phyloP scores from a whole-genome alignment of 2,329 filamentous ascomycete species.

The Hypoxylon sp. region DNA sequence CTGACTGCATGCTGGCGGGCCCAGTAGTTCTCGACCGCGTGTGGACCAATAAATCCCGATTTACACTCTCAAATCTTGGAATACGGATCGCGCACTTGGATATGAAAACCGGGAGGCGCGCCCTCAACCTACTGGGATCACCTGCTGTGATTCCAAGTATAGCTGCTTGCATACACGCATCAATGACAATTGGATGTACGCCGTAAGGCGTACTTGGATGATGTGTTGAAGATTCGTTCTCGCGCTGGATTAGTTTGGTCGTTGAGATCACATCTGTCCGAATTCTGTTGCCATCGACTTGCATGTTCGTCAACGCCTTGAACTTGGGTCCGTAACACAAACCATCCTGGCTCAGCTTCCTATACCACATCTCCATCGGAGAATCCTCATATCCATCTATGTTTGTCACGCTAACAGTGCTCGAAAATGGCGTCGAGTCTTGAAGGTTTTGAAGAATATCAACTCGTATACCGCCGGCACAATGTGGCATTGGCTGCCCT shows the following conservation, averaged over 20 bases:
- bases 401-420: no score
- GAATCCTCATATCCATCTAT: constrained; percentile 3
- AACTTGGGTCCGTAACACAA: constrained; percentile 33
- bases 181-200: constrained; percentile 43
- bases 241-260: not conserved
- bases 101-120: constrained; percentile 40
- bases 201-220: constrained; percentile 11
- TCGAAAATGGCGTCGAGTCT: no score
- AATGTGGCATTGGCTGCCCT: constrained; percentile 37
- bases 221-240: not conserved
- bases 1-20: constrained; percentile 14
- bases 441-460: no score
- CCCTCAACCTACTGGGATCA: not conserved
- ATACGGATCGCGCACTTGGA: constrained; percentile 18
- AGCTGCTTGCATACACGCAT: constrained; percentile 40
- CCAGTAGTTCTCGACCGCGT: constrained; percentile 25
- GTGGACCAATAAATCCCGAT: constrained; percentile 11
- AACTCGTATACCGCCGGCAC: constrained; percentile 33
- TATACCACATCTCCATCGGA: constrained; percentile 41
- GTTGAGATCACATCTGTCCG: constrained; percentile 1
- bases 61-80: not conserved
- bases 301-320: not conserved
- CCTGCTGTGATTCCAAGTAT: constrained; percentile 32
- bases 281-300: constrained; percentile 1
- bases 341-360: constrained; percentile 33